Base-by-base conservation (phyloP, 176 grass and related monocot genomes). In the Avena insularis region DNA sequence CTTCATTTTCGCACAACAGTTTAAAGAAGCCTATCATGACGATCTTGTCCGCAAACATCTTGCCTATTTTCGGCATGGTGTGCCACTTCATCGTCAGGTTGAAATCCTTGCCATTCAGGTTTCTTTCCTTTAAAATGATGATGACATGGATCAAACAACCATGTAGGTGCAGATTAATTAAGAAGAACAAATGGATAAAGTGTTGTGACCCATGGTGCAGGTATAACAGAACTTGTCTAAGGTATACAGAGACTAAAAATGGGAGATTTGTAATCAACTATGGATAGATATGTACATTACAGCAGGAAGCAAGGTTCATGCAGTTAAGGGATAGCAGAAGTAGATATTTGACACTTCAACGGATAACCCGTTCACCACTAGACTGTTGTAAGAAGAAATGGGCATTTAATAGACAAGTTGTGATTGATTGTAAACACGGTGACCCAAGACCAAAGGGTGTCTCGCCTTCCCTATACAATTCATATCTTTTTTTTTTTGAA, bases 31-130 rank as follows among this genome's bases (percentile, higher is more conserved):
- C 94, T 19, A 89, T 89, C 90, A 99, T 90, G 23, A 99, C 92
- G 64, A 99, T 96, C 92, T 99, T 99, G 85, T 99, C 94, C 69
- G 97, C 92, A 76, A 96, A 93, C 97, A 99, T 99, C 86, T 96
- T 99, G 70, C 92, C 97, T 12, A 94, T 94, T 87, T 99, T 96
- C 4, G 97, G 94, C 97, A 99, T 99, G 53, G 96, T 92, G 54
- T 99, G 97, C 97, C 97, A 99, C 77, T 99, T 94, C 91, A 99
- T 89, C 5, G 94, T 99, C 91, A 94, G 80, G 77, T 99, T 99
- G 51, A 93, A 99, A 36, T 96, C 97, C 78, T 93, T 99, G 45
- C 94, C 90, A 54, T 92, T 94, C 33, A 35, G 33, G 33, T 35
- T 35, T 35, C 2, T 33, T 94, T 84, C 97, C 97, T 94, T 99